Percentiles rank a stretch among this genome's conserved stretches.
These are phyloP conservation scores for Didymella pinodella DNA, from an alignment of 2,329 filamentous ascomycete genomes.

Conservation along the genomic window DNA sequence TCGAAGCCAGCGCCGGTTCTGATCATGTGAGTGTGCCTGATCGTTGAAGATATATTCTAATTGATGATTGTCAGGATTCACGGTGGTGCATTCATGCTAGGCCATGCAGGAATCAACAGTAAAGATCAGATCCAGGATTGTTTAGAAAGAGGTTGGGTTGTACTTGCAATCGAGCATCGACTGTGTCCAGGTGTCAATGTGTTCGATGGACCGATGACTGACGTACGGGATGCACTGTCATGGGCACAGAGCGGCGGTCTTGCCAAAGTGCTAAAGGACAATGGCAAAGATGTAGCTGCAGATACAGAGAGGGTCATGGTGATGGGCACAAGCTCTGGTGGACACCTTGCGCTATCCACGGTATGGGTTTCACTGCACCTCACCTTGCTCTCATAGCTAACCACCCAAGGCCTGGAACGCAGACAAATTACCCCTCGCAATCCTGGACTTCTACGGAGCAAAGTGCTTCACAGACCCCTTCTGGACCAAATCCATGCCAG, in stretches of 20 bases:
- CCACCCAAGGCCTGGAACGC: slow-evolving; percentile 17
- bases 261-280: background rate
- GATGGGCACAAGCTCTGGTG: slow-evolving; percentile 25
- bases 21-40: slow-evolving; percentile 13
- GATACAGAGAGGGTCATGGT: slow-evolving; percentile 20
- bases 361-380: slow-evolving; percentile 3
- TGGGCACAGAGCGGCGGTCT: slow-evolving; percentile 24
- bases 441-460: slow-evolving; percentile 28
- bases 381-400: background rate
- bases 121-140: slow-evolving; percentile 27
- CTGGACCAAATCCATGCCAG: slow-evolving; percentile 19
- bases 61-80: slow-evolving; percentile 15
- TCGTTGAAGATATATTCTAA: no score
- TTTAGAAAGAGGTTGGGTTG: slow-evolving; percentile 20
- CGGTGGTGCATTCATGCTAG: slow-evolving; percentile 30
- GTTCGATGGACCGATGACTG: slow-evolving; percentile 25
- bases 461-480: slow-evolving; percentile 24
- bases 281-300: background rate
- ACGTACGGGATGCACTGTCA: slow-evolving; percentile 20
- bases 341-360: slow-evolving; percentile 20
- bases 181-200: slow-evolving; percentile 27
- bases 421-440: slow-evolving; percentile 15
- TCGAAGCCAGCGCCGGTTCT: slow-evolving; percentile 8
- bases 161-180: slow-evolving; percentile 23
- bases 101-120: slow-evolving; percentile 20